A percentile compares a stretch with the other conserved stretches of the same genome.
Conservation (phyloP, 208 protist genomes). For the Acanthamoeba triangularis region DNA sequence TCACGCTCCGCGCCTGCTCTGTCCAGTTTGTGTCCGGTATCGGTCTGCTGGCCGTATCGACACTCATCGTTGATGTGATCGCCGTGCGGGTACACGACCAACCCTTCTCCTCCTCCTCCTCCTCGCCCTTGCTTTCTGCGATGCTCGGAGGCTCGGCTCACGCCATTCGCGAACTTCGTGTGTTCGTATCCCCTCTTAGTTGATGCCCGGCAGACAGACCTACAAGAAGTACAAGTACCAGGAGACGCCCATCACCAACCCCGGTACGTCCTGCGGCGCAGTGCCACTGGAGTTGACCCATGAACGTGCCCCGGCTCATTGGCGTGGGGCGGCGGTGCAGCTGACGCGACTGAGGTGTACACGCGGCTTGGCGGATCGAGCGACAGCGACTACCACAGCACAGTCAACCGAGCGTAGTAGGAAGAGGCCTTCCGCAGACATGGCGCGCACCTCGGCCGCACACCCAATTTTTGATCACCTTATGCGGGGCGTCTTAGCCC, state of each 20-base stretch:
- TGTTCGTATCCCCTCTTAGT: neutral
- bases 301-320: neutral
- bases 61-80: constrained; percentile 48
- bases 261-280: neutral
- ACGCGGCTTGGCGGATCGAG: neutral
- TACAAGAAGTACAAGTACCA: constrained; percentile 71
- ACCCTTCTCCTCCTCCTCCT: neutral
- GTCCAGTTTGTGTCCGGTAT: constrained; percentile 73
- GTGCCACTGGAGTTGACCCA: neutral
- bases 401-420: neutral
- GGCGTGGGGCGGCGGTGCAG: neutral
- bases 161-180: neutral
- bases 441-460: neutral
- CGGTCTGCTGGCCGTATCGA: constrained; percentile 62
- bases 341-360: neutral
- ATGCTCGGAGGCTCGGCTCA: neutral
- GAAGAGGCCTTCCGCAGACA: neutral
- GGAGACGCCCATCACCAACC: constrained; percentile 13
- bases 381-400: constrained; percentile 8
- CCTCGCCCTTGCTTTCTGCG: neutral
- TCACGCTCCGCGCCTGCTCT: no score
- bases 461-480: neutral
- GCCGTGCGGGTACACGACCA: neutral
- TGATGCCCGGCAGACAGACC: constrained; percentile 65
- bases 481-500: no score